These are phyloP conservation scores for Polysphondylium violaceum DNA, from an alignment of 78 protist genomes.

Conservation along the genomic window DNA sequence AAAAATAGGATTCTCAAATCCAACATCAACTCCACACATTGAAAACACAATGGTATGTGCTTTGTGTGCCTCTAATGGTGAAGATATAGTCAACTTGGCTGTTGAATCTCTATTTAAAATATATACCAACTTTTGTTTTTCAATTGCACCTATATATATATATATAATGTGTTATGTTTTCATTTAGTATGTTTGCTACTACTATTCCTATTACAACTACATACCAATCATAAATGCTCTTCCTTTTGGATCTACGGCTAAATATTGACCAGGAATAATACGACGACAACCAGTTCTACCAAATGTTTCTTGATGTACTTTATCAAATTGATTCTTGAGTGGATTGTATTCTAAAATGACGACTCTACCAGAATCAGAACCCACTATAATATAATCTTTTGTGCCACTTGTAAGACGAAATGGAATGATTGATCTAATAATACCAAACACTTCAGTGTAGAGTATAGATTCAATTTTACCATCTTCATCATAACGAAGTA, in stretches of 20 bases:
- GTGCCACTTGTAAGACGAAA: conserved; percentile 89
- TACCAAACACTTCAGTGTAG: conserved; percentile 92
- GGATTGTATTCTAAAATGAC: conserved; percentile 91
- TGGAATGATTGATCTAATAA: conserved; percentile 90
- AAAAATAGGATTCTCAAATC: conserved; percentile 98
- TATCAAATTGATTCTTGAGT: conserved; percentile 66
- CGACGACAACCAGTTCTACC: conserved; percentile 97
- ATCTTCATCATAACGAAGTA: conserved; percentile 87
- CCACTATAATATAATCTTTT: conserved; percentile 95
- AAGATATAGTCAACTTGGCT: conserved; percentile 90
- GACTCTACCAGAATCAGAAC: conserved; percentile 95
- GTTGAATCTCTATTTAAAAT: conserved; percentile 94
- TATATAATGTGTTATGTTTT: no score
- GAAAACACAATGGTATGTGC: conserved; percentile 85
- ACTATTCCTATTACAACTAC: no score
- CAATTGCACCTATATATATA: conserved; percentile 90
- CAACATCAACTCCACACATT: conserved; percentile 97
- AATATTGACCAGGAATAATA: conserved; percentile 97
- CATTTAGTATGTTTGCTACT: no score
- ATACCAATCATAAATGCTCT: conserved; percentile 98
- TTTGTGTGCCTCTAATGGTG: conserved; percentile 98
- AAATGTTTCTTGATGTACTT: conserved; percentile 95
- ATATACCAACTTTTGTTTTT: conserved; percentile 98
- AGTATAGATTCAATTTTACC: conserved; percentile 84
- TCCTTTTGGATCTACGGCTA: conserved; percentile 98